Evolutionary conservation across 352 stramenopile species (phyloP), one percentile per base, ranked within the genome.

Genomic region (Globisporangium spiculum): DNA sequence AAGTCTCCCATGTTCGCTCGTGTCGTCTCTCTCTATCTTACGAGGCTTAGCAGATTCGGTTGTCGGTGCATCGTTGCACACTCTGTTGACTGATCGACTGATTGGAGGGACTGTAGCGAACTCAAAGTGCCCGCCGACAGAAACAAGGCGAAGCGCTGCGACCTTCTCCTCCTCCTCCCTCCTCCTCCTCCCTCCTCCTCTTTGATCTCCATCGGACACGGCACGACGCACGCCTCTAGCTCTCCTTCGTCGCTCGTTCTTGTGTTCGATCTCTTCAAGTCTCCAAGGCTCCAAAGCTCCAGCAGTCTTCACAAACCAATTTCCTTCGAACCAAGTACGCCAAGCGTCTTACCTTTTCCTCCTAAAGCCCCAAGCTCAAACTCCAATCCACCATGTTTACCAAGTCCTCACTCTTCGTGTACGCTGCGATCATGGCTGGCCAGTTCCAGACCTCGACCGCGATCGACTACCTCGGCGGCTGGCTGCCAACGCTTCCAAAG

Each of bases 381-480:
- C n/a, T 30, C 22, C 27, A 27, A 6, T n/a, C 34, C 8, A n/a
- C 63, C 2, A 69, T 69, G 64, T 69, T 69, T 14, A 14, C 56
- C 64, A 69, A 69, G 64, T 24, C 20, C 26, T 69, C 64, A 16
- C 44, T 69, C 41, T 58, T 69, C 44, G 64, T n/a, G 27, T 36
- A 64, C 64, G 44, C 56, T 10, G 64, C 64, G 12, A n/a, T 69
- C 27, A 24, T 65, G 27, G 55, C 30, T 6, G 56, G 56, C 18
- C 41, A 65, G 46, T 60, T 66, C 48, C 65, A 70, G 9, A 24
- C 48, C 14, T 34, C 67, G 0, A 64, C 65, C 14, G 79, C 81
- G 14, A 73, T 78, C 32, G 81, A 91, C 73, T 89, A 93, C 74
- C 60, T 78, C 34, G 83, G 84, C 30, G 81, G 85, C 16, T 93